Conservation (phyloP, 805 yeast genomes). For the Ogataea ganodermae region DNA sequence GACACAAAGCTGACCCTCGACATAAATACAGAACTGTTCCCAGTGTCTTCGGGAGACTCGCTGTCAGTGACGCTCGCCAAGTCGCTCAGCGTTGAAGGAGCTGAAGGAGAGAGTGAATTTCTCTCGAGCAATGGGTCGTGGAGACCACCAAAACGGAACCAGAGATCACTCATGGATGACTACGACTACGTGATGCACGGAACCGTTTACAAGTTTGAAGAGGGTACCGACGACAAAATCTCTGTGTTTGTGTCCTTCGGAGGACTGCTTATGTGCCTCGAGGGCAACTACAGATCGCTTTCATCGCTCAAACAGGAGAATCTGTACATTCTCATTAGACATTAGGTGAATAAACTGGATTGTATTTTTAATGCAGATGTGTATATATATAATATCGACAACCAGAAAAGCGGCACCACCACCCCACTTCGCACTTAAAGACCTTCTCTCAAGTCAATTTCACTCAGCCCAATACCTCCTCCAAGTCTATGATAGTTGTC, state of each 20-base stretch:
- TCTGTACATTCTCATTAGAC: constrained; percentile 87
- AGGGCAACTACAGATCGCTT: constrained; percentile 90
- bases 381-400: constrained; percentile 2
- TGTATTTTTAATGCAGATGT: constrained; percentile 12
- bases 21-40: constrained; percentile 88
- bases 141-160: constrained; percentile 84
- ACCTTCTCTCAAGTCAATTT: constrained; percentile 67
- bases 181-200: constrained; percentile 99
- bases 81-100: constrained; percentile 58
- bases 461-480: constrained; percentile 74
- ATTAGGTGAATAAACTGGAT: constrained; percentile 14
- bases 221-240: constrained; percentile 64
- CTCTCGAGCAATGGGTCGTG: constrained; percentile 60
- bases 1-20: constrained; percentile 86
- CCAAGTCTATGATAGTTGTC: constrained; percentile 75
- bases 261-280: constrained; percentile 88
- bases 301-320: constrained; percentile 91
- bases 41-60: constrained; percentile 73
- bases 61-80: constrained; percentile 86
- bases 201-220: constrained; percentile 95
- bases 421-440: constrained; percentile 6
- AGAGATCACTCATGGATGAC: constrained; percentile 88
- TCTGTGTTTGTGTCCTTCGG: constrained; percentile 95
- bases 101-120: constrained; percentile 46
- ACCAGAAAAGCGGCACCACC: not conserved